Evolutionary conservation across 176 grass and related monocot genomes (phyloP), one percentile per base, ranked within the genome.

Genomic region (Eleusine coracana): DNA sequence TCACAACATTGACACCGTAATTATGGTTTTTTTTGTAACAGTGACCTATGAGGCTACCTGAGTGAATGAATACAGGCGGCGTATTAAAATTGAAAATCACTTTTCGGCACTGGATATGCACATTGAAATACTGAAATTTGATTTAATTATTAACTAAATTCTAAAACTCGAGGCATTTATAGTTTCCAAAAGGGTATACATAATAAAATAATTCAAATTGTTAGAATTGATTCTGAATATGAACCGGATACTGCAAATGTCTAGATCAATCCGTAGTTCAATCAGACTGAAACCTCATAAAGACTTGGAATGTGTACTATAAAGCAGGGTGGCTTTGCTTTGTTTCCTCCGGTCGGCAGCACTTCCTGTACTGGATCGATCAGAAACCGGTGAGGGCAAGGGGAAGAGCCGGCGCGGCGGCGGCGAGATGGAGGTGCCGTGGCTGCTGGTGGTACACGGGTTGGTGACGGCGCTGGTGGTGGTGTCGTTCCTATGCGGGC

Each of bases 401-500:
- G 37, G 37, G 37, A 41, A 58, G 36, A 8, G 6, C 9, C 45
- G 80, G 8, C 7, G 41, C 15, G 50, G 68, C 70, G 45, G 5
- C 42, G 75, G 44, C 48, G 50, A 68, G 68, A 90, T 90, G 88
- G 88, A 86, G 60, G 80, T 94, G 83, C 96, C 92, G 66, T 99
- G 96, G 93, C 77, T 82, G 88, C 79, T 99, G 89, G 87, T 96
- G 80, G 86, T 64, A 73, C 96, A 99, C 83, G 96, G 93, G 27
- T 71, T 89, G 41, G 88, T 89, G 79, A 99, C 96, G 72, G 74
- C 86, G 66, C 86, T 95, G 84, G 91, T 96, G 51, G 96, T 96
- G 77, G 89, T 99, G 29, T 90, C 96, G 41, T 94, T 99, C 81
- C 91, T 99, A 10, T 99, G 96, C 86, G 93, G 96, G 18, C 96